A percentile compares a stretch with the other conserved stretches of the same genome.
phyloP scores from a whole-genome alignment of 1,284 basidiomycete genomes.

The Inonotus obliquus region DNA sequence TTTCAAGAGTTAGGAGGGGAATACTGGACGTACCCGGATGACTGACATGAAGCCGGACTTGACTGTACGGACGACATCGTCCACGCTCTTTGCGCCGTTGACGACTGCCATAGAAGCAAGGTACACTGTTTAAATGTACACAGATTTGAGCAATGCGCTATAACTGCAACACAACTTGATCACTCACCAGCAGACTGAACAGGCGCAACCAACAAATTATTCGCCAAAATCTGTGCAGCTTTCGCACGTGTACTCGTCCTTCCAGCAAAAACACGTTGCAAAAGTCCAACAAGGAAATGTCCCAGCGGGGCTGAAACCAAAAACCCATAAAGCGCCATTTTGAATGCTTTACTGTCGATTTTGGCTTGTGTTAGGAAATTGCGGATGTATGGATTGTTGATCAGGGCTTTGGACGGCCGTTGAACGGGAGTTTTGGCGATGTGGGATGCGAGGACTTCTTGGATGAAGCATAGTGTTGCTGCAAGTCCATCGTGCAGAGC shows the following conservation, averaged over 20 bases:
- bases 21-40: slow-evolving; percentile 49
- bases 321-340: slow-evolving; percentile 84
- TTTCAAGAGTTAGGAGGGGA: background rate
- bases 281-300: slow-evolving; percentile 64
- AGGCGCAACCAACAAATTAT: slow-evolving; percentile 75
- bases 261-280: slow-evolving; percentile 77
- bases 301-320: slow-evolving; percentile 81
- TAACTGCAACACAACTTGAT: background rate
- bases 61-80: slow-evolving; percentile 67
- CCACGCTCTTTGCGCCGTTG: slow-evolving; percentile 68
- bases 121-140: slow-evolving; percentile 35
- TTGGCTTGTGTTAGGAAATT: slow-evolving; percentile 53
- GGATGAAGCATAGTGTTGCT: slow-evolving; percentile 71
- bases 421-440: slow-evolving; percentile 54
- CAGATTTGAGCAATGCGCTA: background rate
- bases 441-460: slow-evolving; percentile 76
- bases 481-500: slow-evolving; percentile 3
- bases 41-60: slow-evolving; percentile 73
- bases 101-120: slow-evolving; percentile 82
- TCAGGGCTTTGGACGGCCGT: slow-evolving; percentile 42
- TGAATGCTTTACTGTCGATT: slow-evolving; percentile 61
- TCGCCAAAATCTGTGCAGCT: slow-evolving; percentile 72
- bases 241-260: slow-evolving; percentile 65
- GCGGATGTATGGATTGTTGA: slow-evolving; percentile 39
- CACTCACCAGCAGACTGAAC: slow-evolving; percentile 66